Percentiles rank a stretch among this genome's conserved stretches.
Conservation (phyloP, 2,329 filamentous ascomycete species). For the Berkeleyomyces rouxiae region DNA sequence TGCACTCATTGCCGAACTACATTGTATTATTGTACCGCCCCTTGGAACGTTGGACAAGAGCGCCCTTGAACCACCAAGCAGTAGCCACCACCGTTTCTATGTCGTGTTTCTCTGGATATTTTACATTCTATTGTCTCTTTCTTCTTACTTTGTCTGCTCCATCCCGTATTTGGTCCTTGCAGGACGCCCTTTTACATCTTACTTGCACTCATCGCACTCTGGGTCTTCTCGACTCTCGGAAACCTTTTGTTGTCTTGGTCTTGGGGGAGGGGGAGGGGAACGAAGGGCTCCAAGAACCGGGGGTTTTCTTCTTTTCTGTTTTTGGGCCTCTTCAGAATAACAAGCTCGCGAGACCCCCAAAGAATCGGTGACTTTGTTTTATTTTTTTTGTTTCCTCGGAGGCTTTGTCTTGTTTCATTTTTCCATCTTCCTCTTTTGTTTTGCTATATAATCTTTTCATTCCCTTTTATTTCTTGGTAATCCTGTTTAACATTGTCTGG, state of each 20-base stretch:
- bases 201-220: no score
- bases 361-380: background rate
- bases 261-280: no score
- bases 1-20: background rate
- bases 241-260: no score
- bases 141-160: background rate
- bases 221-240: no score
- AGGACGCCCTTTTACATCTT: no score
- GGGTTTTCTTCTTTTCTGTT: background rate
- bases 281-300: no score
- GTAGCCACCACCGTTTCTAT: background rate
- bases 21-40: background rate
- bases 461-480: background rate
- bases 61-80: background rate
- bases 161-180: no score
- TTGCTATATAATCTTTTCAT: background rate
- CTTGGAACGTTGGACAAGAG: background rate
- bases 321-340: background rate
- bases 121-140: background rate
- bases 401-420: background rate
- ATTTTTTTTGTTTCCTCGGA: background rate
- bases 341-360: background rate
- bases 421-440: background rate
- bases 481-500: background rate
- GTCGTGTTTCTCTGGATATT: background rate